Evolutionary conservation across 148 eudicot species (phyloP).

Genomic region (Polygonum aviculare): DNA sequence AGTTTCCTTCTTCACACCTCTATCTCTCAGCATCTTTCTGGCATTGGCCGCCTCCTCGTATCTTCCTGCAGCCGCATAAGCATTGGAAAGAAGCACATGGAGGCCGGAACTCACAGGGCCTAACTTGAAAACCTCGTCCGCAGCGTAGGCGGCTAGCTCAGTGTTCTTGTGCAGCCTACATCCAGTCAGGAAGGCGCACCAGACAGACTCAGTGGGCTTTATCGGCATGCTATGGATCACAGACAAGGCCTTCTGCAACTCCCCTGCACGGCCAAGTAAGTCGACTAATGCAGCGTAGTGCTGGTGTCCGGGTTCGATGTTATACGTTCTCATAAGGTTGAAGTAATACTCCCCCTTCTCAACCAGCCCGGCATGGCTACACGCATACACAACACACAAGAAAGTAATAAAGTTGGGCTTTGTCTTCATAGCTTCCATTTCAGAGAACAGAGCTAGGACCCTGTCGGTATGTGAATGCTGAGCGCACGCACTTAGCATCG

Average conservation of each 20-base stretch:
- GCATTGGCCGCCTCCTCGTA: constrained; percentile 78
- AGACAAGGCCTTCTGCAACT: constrained; percentile 51
- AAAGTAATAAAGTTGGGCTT: constrained; percentile 85
- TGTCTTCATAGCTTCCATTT: constrained; percentile 33
- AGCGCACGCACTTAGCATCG: constrained; percentile 86
- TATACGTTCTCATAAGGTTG: constrained; percentile 45
- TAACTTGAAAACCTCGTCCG: constrained; percentile 63
- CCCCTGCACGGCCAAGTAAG: constrained; percentile 78
- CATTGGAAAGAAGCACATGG: constrained; percentile 57
- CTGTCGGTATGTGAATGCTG: constrained; percentile 56
- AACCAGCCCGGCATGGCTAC: constrained; percentile 82
- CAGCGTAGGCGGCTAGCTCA: constrained; percentile 76
- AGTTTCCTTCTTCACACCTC: constrained; percentile 74
- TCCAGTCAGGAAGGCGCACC: constrained; percentile 84
- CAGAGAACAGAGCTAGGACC: constrained; percentile 38
- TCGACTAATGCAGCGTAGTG: constrained; percentile 80
- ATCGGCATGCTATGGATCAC: constrained; percentile 64
- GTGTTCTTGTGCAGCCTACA: constrained; percentile 55
- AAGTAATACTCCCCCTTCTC: constrained; percentile 63
- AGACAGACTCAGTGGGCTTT: constrained; percentile 70
- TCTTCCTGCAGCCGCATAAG: constrained; percentile 76
- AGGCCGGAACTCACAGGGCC: constrained; percentile 69
- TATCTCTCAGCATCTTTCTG: constrained; percentile 65
- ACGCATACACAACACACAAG: constrained; percentile 63
- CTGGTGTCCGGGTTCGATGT: constrained; percentile 63